Conservation (phyloP, 108 stramenopile species). For the Epithemia pelagica region DNA sequence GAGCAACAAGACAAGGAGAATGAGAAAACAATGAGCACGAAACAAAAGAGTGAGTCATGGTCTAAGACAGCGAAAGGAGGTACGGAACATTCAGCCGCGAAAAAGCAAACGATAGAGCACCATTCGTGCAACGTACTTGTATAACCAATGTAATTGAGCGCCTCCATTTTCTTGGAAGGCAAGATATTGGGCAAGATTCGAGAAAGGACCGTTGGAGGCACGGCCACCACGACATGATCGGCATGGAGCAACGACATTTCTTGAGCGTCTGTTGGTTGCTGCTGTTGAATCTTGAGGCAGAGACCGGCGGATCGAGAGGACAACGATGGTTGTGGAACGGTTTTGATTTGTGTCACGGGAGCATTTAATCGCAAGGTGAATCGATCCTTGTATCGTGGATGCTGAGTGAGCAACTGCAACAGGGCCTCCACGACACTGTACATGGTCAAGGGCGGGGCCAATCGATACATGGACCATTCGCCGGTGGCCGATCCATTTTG, state of each 20-base stretch:
- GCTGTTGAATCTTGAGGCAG: neutral
- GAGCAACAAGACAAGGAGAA: too few relatives aligned
- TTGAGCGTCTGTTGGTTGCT: neutral
- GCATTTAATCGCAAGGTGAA: slow-evolving; percentile 8
- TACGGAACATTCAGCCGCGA: too few relatives aligned
- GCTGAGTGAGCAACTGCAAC: neutral
- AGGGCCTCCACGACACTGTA: slow-evolving; percentile 7
- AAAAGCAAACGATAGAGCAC: too few relatives aligned
- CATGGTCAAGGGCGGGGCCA: slow-evolving; percentile 13
- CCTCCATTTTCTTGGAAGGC: slow-evolving; percentile 17
- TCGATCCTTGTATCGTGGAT: slow-evolving; percentile 2
- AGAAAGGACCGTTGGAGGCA: slow-evolving; percentile 21
- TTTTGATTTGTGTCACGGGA: slow-evolving; percentile 4
- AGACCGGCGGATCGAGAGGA: neutral
- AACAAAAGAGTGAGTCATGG: too few relatives aligned
- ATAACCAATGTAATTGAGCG: slow-evolving; percentile 22
- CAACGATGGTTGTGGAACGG: neutral
- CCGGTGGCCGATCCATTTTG: slow-evolving; percentile 16
- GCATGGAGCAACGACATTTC: slow-evolving; percentile 1
- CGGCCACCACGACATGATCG: slow-evolving; percentile 31
- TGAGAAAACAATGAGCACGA: too few relatives aligned
- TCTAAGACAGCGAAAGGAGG: too few relatives aligned
- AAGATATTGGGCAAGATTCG: slow-evolving; percentile 3
- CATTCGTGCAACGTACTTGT: slow-evolving; percentile 20
- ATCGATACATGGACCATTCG: slow-evolving; percentile 1